These are phyloP conservation scores for Blumeria hordei DNA, from an alignment of 2,329 filamentous ascomycete species.

Conservation along the genomic window DNA sequence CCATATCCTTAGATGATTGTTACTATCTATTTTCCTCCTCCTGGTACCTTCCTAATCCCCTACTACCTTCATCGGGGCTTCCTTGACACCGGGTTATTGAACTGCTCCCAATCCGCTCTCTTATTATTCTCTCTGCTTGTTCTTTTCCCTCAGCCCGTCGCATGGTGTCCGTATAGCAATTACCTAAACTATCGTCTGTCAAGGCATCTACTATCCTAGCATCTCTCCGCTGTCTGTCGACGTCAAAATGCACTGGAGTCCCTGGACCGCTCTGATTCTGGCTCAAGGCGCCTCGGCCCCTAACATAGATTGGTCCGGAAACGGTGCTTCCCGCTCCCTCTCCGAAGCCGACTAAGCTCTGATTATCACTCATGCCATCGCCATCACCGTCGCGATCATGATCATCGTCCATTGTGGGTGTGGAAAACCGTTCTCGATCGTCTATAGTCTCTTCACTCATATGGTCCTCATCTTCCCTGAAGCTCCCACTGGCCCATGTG, in stretches of 20 bases:
- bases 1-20: too few relatives aligned
- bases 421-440: constrained; percentile 17
- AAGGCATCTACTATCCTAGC: constrained; percentile 44
- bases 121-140: constrained; percentile 38
- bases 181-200: constrained; percentile 28
- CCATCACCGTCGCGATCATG: constrained; percentile 10
- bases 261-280: constrained; percentile 7
- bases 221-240: constrained; percentile 31
- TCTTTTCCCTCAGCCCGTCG: constrained; percentile 16
- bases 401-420: constrained; percentile 22
- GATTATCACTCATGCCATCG: constrained; percentile 60
- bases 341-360: constrained; percentile 73
- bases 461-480: constrained; percentile 28
- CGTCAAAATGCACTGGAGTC: constrained; percentile 16
- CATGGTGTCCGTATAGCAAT: constrained; percentile 31
- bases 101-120: constrained; percentile 30
- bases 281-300: constrained; percentile 18
- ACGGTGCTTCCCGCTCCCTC: constrained; percentile 75
- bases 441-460: constrained; percentile 39
- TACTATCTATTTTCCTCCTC: constrained; percentile 27
- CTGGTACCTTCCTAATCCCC: constrained; percentile 31
- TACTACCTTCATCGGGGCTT: constrained; percentile 18
- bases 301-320: constrained; percentile 49
- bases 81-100: constrained; percentile 17
- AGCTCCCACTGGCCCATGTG: constrained; percentile 40